Evolutionary conservation across 2,329 filamentous ascomycete genomes (phyloP), one percentile per base, ranked within the genome.

Genomic region (Niveomyces coronatus): DNA sequence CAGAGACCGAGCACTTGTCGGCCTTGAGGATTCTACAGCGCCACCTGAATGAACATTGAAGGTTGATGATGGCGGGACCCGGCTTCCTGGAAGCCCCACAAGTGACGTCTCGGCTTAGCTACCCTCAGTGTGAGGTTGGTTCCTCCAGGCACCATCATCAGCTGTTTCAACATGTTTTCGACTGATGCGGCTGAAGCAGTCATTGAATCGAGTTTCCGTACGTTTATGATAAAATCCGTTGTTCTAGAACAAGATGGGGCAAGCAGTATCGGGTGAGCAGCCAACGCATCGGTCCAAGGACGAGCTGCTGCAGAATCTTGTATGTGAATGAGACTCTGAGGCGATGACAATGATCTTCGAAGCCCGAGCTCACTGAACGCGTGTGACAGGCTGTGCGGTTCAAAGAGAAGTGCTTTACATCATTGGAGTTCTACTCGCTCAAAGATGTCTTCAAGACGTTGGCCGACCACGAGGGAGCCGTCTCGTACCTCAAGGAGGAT

Each of bases 401-500:
- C 54, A 79, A 76, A 39, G 70, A 76, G 42, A 79, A 77, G 51
- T 83, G 78, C 58, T 85, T 82, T 58, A 76, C 76, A 1, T 70
- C 77, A 2, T 66, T 86, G 40, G 82, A 87, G 57, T 63, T 84
- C 20, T 84, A 82, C 58, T 83, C 74, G 22, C 76, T 85, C 58
- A 79, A 78, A 49, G 76, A 83, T 53, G 80, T 85, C 51, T 86
- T 86, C 62, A 71, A 70, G 42, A 73, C 68, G 41, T 74, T 86
- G 15, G 78, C 82, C 45, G 80, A 85, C 48, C 59, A 69, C 13
- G 68, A 81, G 51, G 73, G 70, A 34, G 63, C 67, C 30, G 61
- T 84, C 32, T 67, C 66, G 36, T 83, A 84, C 53, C 70, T 85
- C 45, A 82, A 76, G 50, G 79, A 63, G 52, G 73, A 80, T 36